Evolutionary conservation across 352 stramenopile genomes (phyloP).

Genomic region (Phytophthora fragariaefolia): DNA sequence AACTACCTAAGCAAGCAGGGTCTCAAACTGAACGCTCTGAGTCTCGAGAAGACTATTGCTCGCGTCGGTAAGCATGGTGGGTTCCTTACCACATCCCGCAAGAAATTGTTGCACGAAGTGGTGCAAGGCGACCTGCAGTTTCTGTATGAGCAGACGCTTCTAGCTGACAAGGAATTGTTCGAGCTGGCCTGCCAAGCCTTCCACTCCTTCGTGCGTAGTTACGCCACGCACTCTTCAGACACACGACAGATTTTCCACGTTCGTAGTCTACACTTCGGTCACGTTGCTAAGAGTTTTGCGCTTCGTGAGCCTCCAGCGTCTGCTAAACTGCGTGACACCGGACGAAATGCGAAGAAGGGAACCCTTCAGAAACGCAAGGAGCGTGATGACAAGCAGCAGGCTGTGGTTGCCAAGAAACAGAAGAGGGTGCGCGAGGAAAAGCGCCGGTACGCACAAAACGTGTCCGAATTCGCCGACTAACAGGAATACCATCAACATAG

Average conservation of each 20-base stretch:
- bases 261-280: conserved; percentile 92
- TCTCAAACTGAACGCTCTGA: conserved; percentile 83
- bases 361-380: conserved; percentile 88
- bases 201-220: conserved; percentile 93
- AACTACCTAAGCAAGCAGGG: conserved; percentile 91
- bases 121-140: conserved; percentile 86
- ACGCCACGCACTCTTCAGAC: conserved; percentile 92
- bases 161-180: conserved; percentile 88
- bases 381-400: conserved; percentile 71
- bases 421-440: conserved; percentile 71
- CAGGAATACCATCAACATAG: conserved; percentile 17
- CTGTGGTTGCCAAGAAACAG: conserved; percentile 55
- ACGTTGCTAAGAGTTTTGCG: conserved; percentile 94
- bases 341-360: conserved; percentile 76
- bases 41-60: conserved; percentile 84
- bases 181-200: conserved; percentile 90
- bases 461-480: conserved; percentile 83
- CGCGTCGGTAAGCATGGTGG: conserved; percentile 65
- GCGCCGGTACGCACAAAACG: conserved; percentile 71
- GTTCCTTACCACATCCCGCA: conserved; percentile 65
- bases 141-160: conserved; percentile 80
- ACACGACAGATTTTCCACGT: conserved; percentile 94
- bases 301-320: conserved; percentile 86
- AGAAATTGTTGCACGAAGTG: conserved; percentile 86
- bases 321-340: conserved; percentile 77